Evolutionary conservation across 805 yeast genomes (phyloP).

Genomic region (Metschnikowia dekortorum): DNA sequence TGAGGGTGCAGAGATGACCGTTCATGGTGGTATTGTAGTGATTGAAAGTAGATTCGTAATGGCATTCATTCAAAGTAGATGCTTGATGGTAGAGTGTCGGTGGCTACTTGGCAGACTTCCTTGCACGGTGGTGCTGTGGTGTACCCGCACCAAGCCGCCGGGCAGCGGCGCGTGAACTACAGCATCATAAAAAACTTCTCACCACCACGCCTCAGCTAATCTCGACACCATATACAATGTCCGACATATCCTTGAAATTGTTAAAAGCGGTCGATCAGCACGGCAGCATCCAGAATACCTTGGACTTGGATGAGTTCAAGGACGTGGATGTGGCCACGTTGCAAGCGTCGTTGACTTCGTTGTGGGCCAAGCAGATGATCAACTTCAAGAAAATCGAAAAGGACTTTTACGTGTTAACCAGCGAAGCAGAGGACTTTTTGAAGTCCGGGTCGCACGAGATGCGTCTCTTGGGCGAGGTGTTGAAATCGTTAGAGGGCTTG

Average conservation of each 20-base stretch:
- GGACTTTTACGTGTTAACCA: slow-evolving; percentile 70
- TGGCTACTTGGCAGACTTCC: neutral
- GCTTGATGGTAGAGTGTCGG: neutral
- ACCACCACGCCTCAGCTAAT: neutral
- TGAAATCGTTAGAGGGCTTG: slow-evolving; percentile 70
- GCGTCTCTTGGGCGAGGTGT: slow-evolving; percentile 70
- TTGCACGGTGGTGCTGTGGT: neutral
- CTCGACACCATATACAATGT: slow-evolving; percentile 38
- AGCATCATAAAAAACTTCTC: slow-evolving; percentile 15
- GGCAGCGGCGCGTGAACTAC: slow-evolving; percentile 9
- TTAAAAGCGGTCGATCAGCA: slow-evolving; percentile 59
- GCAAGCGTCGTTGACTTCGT: slow-evolving; percentile 81
- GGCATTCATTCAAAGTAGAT: too few species aligned
- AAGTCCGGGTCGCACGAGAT: slow-evolving; percentile 86
- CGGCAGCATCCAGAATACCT: slow-evolving; percentile 63
- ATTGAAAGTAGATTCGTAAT: too few species aligned
- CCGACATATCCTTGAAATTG: slow-evolving; percentile 60
- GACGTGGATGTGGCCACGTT: slow-evolving; percentile 57
- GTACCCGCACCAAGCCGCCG: neutral
- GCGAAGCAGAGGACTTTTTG: slow-evolving; percentile 78
- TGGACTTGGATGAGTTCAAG: slow-evolving; percentile 55
- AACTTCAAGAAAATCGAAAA: slow-evolving; percentile 66
- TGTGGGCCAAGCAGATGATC: slow-evolving; percentile 80
- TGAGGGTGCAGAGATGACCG: too few species aligned
- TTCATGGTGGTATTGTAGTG: too few species aligned